Percentiles rank a stretch among this genome's conserved stretches.
phyloP scores from a whole-genome alignment of 2,329 filamentous ascomycete genomes.

The Phyllosticta capitalensis region DNA sequence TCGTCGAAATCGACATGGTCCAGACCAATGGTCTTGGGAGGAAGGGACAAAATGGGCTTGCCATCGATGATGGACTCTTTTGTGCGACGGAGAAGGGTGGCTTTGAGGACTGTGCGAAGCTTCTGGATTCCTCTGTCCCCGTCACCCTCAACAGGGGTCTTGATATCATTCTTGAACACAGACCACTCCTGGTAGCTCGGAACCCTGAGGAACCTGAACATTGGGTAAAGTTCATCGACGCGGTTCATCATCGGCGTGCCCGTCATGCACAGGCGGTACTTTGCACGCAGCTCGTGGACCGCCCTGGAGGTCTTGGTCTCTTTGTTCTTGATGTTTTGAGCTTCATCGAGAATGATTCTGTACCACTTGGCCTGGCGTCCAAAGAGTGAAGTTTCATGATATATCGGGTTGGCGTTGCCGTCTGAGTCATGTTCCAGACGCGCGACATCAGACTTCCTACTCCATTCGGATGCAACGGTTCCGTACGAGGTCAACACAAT shows the following conservation, averaged over 20 bases:
- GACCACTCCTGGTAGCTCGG: conserved; percentile 60
- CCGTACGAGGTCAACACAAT: conserved; percentile 74
- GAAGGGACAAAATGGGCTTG: conserved; percentile 61
- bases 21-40: conserved; percentile 52
- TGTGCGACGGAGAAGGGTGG: conserved; percentile 71
- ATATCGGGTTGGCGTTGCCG: conserved; percentile 50
- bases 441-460: conserved; percentile 36
- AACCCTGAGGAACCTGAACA: conserved; percentile 69
- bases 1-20: conserved; percentile 56
- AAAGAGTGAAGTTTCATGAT: conserved; percentile 74
- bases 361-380: conserved; percentile 54
- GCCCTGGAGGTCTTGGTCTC: conserved; percentile 53
- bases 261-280: conserved; percentile 63
- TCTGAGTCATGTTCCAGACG: conserved; percentile 84
- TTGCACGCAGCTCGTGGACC: conserved; percentile 48
- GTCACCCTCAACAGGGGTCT: conserved; percentile 10
- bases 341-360: conserved; percentile 67
- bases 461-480: conserved; percentile 41
- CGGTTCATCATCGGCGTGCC: conserved; percentile 87
- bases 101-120: conserved; percentile 66
- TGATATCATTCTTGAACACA: conserved; percentile 51
- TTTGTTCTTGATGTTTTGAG: conserved; percentile 72
- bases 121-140: conserved; percentile 51
- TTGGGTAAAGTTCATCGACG: conserved; percentile 65
- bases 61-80: conserved; percentile 74